A percentile compares a stretch with the other conserved stretches of the same genome.
Conservation (phyloP, 441 rosid genomes). For the Syzygium syzygioides region DNA sequence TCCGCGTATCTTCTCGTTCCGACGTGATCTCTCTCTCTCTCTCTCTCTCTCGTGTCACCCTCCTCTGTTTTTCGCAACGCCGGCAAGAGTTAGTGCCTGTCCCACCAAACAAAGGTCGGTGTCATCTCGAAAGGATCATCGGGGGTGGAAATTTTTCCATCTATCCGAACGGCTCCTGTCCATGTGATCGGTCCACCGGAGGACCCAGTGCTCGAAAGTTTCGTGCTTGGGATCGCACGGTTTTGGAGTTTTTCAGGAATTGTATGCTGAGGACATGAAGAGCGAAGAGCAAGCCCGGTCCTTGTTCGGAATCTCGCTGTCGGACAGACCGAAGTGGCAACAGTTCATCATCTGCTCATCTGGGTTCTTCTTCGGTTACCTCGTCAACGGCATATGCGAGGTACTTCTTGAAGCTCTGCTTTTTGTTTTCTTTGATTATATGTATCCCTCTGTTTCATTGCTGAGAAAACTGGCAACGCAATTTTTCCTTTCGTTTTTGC, state of each 20-base stretch:
- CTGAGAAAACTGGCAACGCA: background rate
- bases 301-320: constrained; percentile 3
- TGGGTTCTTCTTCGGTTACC: constrained; percentile 7
- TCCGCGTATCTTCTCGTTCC: background rate
- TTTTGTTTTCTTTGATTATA: background rate
- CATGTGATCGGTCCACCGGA: background rate
- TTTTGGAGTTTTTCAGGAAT: background rate
- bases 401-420: background rate
- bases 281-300: background rate
- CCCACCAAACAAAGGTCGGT: background rate
- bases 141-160: background rate
- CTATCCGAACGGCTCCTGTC: background rate
- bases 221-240: background rate
- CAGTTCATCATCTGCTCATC: constrained; percentile 3
- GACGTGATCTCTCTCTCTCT: background rate
- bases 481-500: background rate
- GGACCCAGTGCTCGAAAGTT: background rate
- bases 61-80: background rate
- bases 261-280: background rate
- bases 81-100: background rate
- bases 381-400: constrained; percentile 5
- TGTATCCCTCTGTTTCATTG: background rate
- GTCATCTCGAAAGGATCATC: background rate
- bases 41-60: background rate
- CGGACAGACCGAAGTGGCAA: background rate